These are phyloP conservation scores for Pholiota microspora DNA, from an alignment of 768 basidiomycete genomes.

Conservation along the genomic window DNA sequence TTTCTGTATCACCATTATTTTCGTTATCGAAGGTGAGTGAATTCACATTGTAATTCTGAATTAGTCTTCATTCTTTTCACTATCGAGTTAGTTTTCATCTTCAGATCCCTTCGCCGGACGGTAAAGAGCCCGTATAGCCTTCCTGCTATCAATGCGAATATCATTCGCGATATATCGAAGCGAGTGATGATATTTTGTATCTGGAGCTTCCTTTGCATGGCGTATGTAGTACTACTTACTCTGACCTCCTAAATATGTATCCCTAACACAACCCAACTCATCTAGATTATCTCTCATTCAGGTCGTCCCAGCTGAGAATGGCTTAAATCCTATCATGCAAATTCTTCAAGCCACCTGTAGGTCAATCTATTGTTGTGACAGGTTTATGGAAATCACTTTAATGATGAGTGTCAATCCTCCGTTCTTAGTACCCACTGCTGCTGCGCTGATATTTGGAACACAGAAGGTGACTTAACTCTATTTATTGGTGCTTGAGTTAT, in stretches of 20 bases:
- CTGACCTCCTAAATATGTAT: too few species aligned
- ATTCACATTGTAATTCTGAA: background rate
- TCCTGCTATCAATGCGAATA: background rate
- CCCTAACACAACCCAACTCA: background rate
- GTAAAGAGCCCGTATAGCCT: background rate
- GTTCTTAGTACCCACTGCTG: background rate
- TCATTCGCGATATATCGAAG: background rate
- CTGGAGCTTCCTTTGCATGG: background rate
- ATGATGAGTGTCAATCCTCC: too few species aligned
- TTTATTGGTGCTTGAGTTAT: background rate
- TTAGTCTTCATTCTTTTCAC: background rate
- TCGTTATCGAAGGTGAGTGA: background rate
- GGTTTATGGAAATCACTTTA: background rate
- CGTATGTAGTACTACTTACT: too few species aligned
- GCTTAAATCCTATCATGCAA: background rate
- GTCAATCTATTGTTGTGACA: too few species aligned
- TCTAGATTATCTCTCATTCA: background rate
- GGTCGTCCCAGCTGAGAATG: background rate
- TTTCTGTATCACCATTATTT: background rate
- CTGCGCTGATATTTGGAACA: background rate
- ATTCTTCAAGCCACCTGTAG: background rate
- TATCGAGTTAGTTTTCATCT: background rate
- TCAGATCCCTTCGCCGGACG: background rate
- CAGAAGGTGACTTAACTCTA: background rate
- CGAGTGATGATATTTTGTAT: background rate